phyloP scores from a whole-genome alignment of 768 basidiomycete species.

The Amanita rubescens region DNA sequence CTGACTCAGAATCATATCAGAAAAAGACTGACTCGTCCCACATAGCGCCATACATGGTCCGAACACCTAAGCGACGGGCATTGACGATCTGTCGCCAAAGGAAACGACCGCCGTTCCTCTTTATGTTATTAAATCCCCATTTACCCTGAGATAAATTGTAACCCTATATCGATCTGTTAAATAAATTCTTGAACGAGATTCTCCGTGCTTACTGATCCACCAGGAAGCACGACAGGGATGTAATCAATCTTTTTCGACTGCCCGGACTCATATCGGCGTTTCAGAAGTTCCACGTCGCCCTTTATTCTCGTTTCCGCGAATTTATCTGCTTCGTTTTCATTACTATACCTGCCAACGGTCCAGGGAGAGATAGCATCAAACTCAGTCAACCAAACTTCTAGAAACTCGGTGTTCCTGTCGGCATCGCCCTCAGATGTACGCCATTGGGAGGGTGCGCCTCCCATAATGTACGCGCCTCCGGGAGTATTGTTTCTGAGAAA shows the following conservation, averaged over 20 bases:
- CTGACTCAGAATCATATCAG: background rate
- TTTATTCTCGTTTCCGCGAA: slow-evolving; percentile 60
- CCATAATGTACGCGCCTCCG: slow-evolving; percentile 70
- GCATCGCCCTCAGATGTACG: slow-evolving; percentile 64
- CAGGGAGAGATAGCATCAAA: slow-evolving; percentile 80
- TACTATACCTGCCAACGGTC: slow-evolving; percentile 68
- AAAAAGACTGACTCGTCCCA: slow-evolving; percentile 64
- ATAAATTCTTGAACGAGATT: background rate
- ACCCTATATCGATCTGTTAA: slow-evolving; percentile 35
- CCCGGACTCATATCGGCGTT: slow-evolving; percentile 35
- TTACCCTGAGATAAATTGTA: slow-evolving; percentile 64
- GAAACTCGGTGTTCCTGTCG: slow-evolving; percentile 57
- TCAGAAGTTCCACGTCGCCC: slow-evolving; percentile 55
- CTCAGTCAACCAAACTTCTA: slow-evolving; percentile 65
- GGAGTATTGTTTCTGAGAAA: slow-evolving; percentile 59
- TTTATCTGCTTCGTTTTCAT: slow-evolving; percentile 51
- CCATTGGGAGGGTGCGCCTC: slow-evolving; percentile 69
- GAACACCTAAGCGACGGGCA: slow-evolving; percentile 50
- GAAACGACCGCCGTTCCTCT: slow-evolving; percentile 67
- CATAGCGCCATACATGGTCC: slow-evolving; percentile 76
- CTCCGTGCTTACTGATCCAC: slow-evolving; percentile 61
- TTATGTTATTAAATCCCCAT: slow-evolving; percentile 67
- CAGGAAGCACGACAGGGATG: slow-evolving; percentile 78
- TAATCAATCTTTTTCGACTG: slow-evolving; percentile 57
- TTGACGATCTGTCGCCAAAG: slow-evolving; percentile 76